Percentiles rank a stretch among this genome's conserved stretches.
Evolutionary conservation across 2,329 filamentous ascomycete species (phyloP).

Genomic region (Ascochyta fabae): DNA sequence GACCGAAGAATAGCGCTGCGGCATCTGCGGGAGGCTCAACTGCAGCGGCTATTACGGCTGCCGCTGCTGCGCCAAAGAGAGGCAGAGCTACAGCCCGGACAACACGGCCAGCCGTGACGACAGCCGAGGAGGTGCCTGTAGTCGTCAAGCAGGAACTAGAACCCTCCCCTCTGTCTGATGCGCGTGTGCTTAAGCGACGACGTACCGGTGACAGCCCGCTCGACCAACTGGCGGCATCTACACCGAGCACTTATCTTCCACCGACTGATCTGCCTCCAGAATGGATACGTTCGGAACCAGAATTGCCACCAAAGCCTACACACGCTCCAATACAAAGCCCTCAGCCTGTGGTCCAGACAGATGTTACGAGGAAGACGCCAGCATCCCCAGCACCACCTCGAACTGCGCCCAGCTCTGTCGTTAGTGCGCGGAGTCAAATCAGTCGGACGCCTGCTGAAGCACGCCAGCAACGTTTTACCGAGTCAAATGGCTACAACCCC

Average conservation of each 20-base stretch:
- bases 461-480: conserved; percentile 16
- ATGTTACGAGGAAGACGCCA: neutral
- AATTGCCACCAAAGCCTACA: neutral
- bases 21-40: neutral
- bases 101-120: neutral
- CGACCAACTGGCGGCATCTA: neutral
- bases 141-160: neutral
- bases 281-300: neutral
- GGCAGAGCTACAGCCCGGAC: conserved; percentile 10
- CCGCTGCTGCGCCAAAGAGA: conserved; percentile 10
- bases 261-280: neutral
- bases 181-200: conserved; percentile 23
- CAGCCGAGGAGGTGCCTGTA: neutral
- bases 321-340: neutral
- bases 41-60: conserved; percentile 7
- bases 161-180: neutral
- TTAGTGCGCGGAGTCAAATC: neutral
- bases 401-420: neutral
- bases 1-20: neutral
- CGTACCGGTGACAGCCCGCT: conserved; percentile 15
- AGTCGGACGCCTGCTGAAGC: conserved; percentile 5
- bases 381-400: neutral
- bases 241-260: no score
- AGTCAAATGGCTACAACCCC: conserved; percentile 13
- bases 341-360: neutral